Evolutionary conservation across 2,329 filamentous ascomycete genomes (phyloP).

Genomic region (Gremmenia infestans): DNA sequence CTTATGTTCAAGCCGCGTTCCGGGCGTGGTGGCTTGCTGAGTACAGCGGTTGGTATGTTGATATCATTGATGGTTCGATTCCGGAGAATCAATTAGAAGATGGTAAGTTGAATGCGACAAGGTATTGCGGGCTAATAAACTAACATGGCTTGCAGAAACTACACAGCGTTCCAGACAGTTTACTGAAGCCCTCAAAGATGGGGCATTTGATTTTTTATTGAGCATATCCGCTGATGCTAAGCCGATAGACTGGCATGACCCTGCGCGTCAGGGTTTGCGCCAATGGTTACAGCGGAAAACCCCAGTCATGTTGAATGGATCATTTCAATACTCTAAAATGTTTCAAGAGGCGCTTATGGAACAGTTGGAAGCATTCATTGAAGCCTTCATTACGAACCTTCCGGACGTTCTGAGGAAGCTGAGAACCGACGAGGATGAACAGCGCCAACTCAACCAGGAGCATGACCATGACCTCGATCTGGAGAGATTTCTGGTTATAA

Average conservation of each 20-base stretch:
- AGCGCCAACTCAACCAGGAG: conserved; percentile 61
- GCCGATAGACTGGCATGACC: conserved; percentile 79
- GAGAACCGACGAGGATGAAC: conserved; percentile 84
- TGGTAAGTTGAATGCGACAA: conserved; percentile 32
- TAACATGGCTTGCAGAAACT: conserved; percentile 47
- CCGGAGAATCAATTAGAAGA: conserved; percentile 59
- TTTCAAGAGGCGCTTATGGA: conserved; percentile 72
- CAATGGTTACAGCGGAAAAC: conserved; percentile 79
- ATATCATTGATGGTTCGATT: conserved; percentile 58
- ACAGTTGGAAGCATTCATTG: conserved; percentile 80
- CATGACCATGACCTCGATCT: conserved; percentile 69
- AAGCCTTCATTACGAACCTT: conserved; percentile 91
- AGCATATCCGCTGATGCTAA: conserved; percentile 78
- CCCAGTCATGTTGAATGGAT: conserved; percentile 61
- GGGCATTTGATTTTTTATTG: conserved; percentile 87
- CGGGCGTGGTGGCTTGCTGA: conserved; percentile 86
- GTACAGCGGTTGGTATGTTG: conserved; percentile 84
- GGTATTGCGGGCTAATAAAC: not conserved
- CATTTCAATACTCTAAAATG: conserved; percentile 62
- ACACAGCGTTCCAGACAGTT: conserved; percentile 69
- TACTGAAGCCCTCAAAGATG: conserved; percentile 73
- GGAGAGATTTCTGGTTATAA: conserved; percentile 86
- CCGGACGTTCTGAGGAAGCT: conserved; percentile 85
- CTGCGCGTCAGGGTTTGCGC: conserved; percentile 76
- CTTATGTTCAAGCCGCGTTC: conserved; percentile 73